phyloP scores from a whole-genome alignment of 371 early-diverging fungal genomes.

The Globomyces sp. region DNA sequence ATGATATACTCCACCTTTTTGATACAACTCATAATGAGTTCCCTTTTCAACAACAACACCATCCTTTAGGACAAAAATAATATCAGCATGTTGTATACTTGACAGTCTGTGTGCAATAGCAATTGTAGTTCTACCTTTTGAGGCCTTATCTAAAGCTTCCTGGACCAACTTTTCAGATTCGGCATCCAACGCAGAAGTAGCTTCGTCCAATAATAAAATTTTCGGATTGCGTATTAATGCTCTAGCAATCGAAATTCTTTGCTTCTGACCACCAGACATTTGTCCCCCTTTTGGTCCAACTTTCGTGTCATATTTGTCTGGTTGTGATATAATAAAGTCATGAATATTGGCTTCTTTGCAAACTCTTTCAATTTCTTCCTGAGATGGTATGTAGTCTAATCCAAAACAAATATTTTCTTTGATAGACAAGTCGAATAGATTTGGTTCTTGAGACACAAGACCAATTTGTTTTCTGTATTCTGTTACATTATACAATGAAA shows the following conservation, averaged over 20 bases:
- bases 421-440: constrained; percentile 75
- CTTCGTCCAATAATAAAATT: constrained; percentile 49
- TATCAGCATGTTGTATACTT: constrained; percentile 75
- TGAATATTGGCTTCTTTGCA: constrained; percentile 67
- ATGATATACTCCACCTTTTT: constrained; percentile 27
- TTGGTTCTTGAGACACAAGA: constrained; percentile 87
- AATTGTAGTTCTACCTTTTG: constrained; percentile 48
- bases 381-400: constrained; percentile 53
- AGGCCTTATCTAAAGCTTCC: constrained; percentile 73
- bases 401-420: constrained; percentile 78
- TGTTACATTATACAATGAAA: constrained; percentile 56
- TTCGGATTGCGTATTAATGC: constrained; percentile 39
- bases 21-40: constrained; percentile 69
- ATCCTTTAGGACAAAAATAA: constrained; percentile 53
- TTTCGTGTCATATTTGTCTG: constrained; percentile 70
- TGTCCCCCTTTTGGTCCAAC: constrained; percentile 42
- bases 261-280: constrained; percentile 46
- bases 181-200: constrained; percentile 58
- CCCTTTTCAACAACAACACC: constrained; percentile 82
- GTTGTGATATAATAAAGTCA: constrained; percentile 61
- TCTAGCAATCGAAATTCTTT: constrained; percentile 47
- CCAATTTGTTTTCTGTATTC: constrained; percentile 72
- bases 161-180: constrained; percentile 87
- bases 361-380: constrained; percentile 35
- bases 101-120: constrained; percentile 59